phyloP scores from a whole-genome alignment of 768 basidiomycete genomes.

The Hydnum rufescens region DNA sequence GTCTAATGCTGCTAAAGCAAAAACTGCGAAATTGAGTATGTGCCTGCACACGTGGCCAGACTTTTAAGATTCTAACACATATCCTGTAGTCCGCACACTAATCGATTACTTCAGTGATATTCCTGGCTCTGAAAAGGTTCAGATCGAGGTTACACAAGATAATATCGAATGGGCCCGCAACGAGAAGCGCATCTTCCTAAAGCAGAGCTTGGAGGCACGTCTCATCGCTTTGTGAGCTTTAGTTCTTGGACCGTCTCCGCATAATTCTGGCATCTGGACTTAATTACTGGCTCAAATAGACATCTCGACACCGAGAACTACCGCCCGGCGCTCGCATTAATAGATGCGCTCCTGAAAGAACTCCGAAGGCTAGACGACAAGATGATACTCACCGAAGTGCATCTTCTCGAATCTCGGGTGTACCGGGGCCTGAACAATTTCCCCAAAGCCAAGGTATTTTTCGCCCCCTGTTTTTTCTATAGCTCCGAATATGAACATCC shows the following conservation, averaged over 20 bases:
- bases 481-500: too few species aligned
- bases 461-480: neutral
- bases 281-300: too few species aligned
- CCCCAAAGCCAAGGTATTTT: constrained; percentile 64
- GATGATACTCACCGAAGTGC: constrained; percentile 92
- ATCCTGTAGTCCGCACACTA: constrained; percentile 59
- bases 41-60: constrained; percentile 2
- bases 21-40: constrained; percentile 89
- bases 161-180: constrained; percentile 82
- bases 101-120: constrained; percentile 76
- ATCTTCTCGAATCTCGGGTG: constrained; percentile 79
- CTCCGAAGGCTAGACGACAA: constrained; percentile 91
- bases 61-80: constrained; percentile 4
- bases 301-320: constrained; percentile 50
- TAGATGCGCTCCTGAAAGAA: constrained; percentile 77
- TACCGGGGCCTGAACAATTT: constrained; percentile 80
- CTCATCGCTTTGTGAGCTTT: constrained; percentile 39
- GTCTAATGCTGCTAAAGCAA: constrained; percentile 89
- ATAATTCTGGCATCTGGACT: constrained; percentile 8
- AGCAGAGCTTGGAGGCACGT: constrained; percentile 81
- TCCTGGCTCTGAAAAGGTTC: constrained; percentile 49
- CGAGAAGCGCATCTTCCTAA: constrained; percentile 89
- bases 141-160: constrained; percentile 72
- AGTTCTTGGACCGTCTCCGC: constrained; percentile 1
- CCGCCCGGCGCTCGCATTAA: constrained; percentile 58